Evolutionary conservation across 1,284 basidiomycete species (phyloP), one percentile per base, ranked within the genome.

Genomic region (Sutorius eximius): DNA sequence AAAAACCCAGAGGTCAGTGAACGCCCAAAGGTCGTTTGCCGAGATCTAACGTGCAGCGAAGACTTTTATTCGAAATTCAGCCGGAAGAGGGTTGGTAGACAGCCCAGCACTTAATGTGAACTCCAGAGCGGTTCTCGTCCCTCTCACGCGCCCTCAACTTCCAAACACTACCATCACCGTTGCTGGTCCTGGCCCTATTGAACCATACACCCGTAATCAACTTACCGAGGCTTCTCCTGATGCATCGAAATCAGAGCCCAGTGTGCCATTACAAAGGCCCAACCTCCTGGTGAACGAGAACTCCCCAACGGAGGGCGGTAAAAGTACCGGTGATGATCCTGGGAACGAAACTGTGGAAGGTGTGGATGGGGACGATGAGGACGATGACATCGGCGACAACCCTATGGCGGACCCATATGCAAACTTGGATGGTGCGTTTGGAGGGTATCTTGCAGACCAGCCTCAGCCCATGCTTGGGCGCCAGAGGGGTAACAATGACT

Each of bases 31-130:
- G n/a, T 29, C 13, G 29, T 44, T 50, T n/a, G 38, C 22, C 44
- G 22, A 20, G 36, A 12, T 51, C 45, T 69, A 43, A 71, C 45
- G 24, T 45, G n/a, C 45, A 22, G 18, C 34, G 5, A 57, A 92
- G 89, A 93, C 90, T 5, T 93, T 93, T 72, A 93, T 93, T 63
- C 85, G 91, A 20, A 85, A 85, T 63, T 87, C 89, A 5, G 77
- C 83, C 40, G 86, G 87, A 48, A 91, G 83, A 66, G 84, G 87
- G 12, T 75, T 93, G 53, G 71, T 75, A 37, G 90, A 92, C 67
- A 90, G 85, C 57, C 87, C 90, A 22, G 91, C 91, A 3, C 75
- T 93, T 41, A 93, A 93, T 64, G 65, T 81, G 2, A 78, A 87
- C 59, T 91, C 89, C 3, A 80, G 87, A 52, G 80, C 84, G 49